Percentiles rank a stretch among this genome's conserved stretches.
phyloP scores from a whole-genome alignment of 1,284 basidiomycete genomes.

The Rhodotorula sp. region DNA sequence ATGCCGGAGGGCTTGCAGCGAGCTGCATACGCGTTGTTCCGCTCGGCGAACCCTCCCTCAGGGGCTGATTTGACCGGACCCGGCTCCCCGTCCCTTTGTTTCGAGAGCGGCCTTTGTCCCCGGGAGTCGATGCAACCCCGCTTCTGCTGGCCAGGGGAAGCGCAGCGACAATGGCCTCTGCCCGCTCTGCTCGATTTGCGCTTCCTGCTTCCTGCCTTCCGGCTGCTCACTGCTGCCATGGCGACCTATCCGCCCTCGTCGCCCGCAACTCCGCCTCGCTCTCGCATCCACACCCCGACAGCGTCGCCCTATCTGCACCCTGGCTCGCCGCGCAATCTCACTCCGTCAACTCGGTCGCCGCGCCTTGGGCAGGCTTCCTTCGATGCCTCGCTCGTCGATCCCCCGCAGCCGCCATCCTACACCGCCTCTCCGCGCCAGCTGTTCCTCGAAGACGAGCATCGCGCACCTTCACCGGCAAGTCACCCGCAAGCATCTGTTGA shows the following conservation, averaged over 20 bases:
- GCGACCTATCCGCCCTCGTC: constrained; percentile 6
- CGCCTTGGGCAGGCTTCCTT: constrained; percentile 34
- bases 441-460: neutral
- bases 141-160: no score
- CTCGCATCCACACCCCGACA: neutral
- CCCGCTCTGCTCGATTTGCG: neutral
- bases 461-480: neutral
- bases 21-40: no score
- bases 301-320: neutral
- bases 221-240: neutral
- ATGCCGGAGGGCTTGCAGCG: no score
- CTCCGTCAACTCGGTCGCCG: constrained; percentile 20
- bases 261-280: neutral
- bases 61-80: no score
- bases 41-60: no score
- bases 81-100: no score
- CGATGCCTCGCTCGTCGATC: constrained; percentile 16
- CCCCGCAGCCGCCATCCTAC: constrained; percentile 3
- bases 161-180: no score
- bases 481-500: constrained; percentile 3
- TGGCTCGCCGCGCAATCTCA: constrained; percentile 9
- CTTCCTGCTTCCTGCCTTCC: neutral
- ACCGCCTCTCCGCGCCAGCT: constrained; percentile 20
- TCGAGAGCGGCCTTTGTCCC: no score
- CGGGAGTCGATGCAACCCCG: no score